These are phyloP conservation scores for Ramularia endophylla DNA, from an alignment of 2,329 filamentous ascomycete genomes.

Conservation along the genomic window DNA sequence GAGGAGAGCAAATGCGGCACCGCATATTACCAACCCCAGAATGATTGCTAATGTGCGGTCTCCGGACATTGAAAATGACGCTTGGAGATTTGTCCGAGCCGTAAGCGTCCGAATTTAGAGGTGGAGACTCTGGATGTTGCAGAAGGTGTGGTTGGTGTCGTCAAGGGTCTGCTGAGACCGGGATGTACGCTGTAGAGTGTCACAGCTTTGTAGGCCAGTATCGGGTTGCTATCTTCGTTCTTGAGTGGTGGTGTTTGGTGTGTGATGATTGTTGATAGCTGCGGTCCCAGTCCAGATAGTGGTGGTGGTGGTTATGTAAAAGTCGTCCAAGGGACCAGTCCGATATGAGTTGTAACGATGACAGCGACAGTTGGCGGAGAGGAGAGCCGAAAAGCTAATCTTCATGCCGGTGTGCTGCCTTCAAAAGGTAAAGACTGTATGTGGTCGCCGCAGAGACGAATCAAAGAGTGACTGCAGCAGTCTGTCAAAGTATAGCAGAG, in stretches of 20 bases:
- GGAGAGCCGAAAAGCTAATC: no score
- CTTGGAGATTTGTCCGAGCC: background rate
- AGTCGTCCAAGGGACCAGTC: no score
- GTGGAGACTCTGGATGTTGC: background rate
- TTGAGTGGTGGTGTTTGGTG: background rate
- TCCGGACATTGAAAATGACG: background rate
- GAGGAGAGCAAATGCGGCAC: slow-evolving; percentile 4
- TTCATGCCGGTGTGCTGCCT: no score
- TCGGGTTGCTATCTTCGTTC: background rate
- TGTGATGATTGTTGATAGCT: background rate
- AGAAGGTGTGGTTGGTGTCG: background rate
- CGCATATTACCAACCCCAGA: slow-evolving; percentile 3
- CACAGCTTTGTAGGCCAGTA: background rate
- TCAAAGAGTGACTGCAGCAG: no score
- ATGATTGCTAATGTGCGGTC: slow-evolving; percentile 5
- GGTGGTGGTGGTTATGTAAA: no score
- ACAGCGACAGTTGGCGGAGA: no score
- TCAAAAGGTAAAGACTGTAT: no score
- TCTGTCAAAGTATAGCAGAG: no score
- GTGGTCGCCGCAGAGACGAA: no score
- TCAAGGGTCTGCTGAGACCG: background rate
- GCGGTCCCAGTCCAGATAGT: no score
- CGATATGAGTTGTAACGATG: no score
- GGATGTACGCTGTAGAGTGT: background rate
- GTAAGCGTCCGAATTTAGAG: background rate